Conservation (phyloP, 2,329 filamentous ascomycete genomes). For the Pleomassaria siparia region DNA sequence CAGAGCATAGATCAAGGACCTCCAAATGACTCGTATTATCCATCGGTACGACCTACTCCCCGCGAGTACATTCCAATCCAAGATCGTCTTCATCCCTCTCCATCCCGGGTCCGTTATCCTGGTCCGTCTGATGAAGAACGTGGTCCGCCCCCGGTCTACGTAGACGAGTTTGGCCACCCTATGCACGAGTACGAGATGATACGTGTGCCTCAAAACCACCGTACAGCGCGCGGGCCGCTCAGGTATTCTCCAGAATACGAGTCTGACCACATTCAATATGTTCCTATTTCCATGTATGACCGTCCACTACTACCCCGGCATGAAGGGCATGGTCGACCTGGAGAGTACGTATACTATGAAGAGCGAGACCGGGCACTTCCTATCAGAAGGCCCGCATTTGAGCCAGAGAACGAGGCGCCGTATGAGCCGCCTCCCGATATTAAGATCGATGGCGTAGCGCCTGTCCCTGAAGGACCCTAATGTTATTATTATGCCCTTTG, state of each 20-base stretch:
- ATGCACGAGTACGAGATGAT: constrained; percentile 35
- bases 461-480: constrained; percentile 5
- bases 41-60: constrained; percentile 22
- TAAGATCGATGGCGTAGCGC: constrained; percentile 26
- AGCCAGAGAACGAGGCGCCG: constrained; percentile 17
- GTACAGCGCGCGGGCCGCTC: constrained; percentile 19
- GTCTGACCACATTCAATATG: constrained; percentile 31
- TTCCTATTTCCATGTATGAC: constrained; percentile 32
- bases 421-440: constrained; percentile 25
- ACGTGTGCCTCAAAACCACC: constrained; percentile 30
- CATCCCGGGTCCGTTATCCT: constrained; percentile 31
- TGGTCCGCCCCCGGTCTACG: constrained; percentile 29
- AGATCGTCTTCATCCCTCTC: constrained; percentile 32
- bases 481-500: background rate
- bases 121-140: constrained; percentile 23
- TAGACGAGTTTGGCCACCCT: constrained; percentile 35
- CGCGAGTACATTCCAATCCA: constrained; percentile 39
- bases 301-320: constrained; percentile 27
- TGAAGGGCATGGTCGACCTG: constrained; percentile 24
- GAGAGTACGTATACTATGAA: constrained; percentile 36
- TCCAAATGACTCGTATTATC: constrained; percentile 28
- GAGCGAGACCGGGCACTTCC: constrained; percentile 28
- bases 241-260: constrained; percentile 28
- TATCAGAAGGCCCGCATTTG: constrained; percentile 21
- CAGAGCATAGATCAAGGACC: constrained; percentile 32